These are phyloP conservation scores for Phaeosphaeria sp. DNA, from an alignment of 2,329 filamentous ascomycete species.

Conservation along the genomic window DNA sequence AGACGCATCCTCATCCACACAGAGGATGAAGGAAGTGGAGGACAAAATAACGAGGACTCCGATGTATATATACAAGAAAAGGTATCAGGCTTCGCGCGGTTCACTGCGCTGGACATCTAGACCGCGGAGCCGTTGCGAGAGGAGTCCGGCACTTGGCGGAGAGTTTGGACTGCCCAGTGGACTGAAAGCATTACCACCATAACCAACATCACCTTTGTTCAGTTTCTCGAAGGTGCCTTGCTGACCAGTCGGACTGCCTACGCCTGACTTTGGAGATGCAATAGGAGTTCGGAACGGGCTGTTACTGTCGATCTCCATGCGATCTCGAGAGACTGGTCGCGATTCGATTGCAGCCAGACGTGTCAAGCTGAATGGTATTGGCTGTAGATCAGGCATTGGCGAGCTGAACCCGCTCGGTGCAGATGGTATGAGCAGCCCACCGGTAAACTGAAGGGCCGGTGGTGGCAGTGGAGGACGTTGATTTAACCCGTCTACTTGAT, in stretches of 20 bases:
- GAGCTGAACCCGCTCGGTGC: slow-evolving; percentile 27
- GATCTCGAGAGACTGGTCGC: slow-evolving; percentile 38
- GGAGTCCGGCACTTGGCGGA: slow-evolving; percentile 71
- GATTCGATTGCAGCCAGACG: slow-evolving; percentile 37
- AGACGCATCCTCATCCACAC: not conserved
- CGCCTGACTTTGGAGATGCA: slow-evolving; percentile 24
- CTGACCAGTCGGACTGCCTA: slow-evolving; percentile 19
- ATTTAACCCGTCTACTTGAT: slow-evolving; percentile 30
- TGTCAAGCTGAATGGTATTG: slow-evolving; percentile 59
- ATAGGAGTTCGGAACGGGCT: slow-evolving; percentile 32
- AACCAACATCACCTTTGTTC: slow-evolving; percentile 65
- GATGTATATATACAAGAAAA: not conserved
- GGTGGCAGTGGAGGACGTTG: slow-evolving; percentile 38
- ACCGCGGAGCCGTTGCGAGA: slow-evolving; percentile 72
- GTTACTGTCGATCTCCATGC: slow-evolving; percentile 38
- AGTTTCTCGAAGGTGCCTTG: slow-evolving; percentile 68
- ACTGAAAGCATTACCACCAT: slow-evolving; percentile 45
- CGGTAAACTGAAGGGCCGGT: slow-evolving; percentile 41
- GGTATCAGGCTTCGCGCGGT: slow-evolving; percentile 3
- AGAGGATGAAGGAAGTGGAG: not conserved
- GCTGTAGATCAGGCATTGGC: slow-evolving; percentile 51
- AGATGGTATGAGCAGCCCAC: slow-evolving; percentile 30
- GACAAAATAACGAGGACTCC: not conserved
- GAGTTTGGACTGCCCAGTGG: slow-evolving; percentile 48
- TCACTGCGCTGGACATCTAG: slow-evolving; percentile 58